A percentile compares a stretch with the other conserved stretches of the same genome.
Conservation (phyloP, 768 basidiomycete species). For the Phaeotremella fagi region DNA sequence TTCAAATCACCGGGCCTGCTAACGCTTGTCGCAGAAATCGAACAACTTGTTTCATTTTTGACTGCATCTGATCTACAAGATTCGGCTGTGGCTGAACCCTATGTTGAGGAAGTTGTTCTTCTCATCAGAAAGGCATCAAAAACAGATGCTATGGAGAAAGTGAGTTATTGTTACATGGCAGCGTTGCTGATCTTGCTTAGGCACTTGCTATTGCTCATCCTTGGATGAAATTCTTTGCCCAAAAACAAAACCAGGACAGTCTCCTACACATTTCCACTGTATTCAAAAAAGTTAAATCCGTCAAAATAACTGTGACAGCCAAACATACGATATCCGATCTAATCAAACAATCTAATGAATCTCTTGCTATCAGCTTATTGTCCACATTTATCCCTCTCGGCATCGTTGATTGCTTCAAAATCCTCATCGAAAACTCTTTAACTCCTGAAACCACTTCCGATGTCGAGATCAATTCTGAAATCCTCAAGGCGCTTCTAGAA, state of each 20-base stretch:
- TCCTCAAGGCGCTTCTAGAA: neutral
- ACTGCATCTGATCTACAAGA: neutral
- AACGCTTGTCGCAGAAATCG: constrained; percentile 2
- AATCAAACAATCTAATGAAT: neutral
- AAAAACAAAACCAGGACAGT: constrained; percentile 2
- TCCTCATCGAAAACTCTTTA: neutral
- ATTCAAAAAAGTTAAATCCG: constrained; percentile 5
- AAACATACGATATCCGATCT: neutral
- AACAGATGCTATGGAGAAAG: neutral
- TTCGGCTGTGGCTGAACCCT: constrained; percentile 1
- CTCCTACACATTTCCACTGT: constrained; percentile 3
- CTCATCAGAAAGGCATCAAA: neutral
- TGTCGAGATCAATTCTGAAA: neutral
- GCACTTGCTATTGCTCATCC: constrained; percentile 17
- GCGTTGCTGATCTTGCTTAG: too few species aligned
- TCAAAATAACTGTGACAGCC: neutral
- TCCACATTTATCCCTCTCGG: neutral
- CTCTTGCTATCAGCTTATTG: neutral
- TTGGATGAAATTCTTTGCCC: constrained; percentile 26
- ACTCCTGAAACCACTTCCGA: neutral
- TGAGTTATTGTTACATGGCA: constrained; percentile 8
- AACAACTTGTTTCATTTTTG: neutral
- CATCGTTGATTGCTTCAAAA: neutral
- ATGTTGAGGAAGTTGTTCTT: neutral
- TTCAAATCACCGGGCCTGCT: too few species aligned